A percentile compares a stretch with the other conserved stretches of the same genome.
phyloP scores from a whole-genome alignment of 2,329 filamentous ascomycete genomes.

The Colletotrichum phormii region DNA sequence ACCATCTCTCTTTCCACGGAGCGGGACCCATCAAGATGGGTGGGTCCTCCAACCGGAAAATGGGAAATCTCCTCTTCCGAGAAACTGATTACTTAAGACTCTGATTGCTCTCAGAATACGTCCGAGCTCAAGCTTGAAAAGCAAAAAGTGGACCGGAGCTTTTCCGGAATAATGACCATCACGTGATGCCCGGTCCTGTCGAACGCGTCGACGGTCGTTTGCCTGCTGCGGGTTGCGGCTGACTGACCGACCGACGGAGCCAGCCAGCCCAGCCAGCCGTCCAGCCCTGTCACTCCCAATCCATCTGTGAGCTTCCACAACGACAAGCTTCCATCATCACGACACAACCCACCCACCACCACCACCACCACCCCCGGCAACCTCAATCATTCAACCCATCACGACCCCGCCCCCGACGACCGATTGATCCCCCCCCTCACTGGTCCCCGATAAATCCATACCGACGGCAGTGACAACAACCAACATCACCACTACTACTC shows the following conservation, averaged over 20 bases:
- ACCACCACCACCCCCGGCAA: conserved; percentile 6
- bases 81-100: neutral
- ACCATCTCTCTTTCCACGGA: neutral
- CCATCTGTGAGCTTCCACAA: conserved; percentile 33
- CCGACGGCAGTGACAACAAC: neutral
- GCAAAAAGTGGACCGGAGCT: neutral
- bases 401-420: conserved; percentile 19
- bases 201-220: conserved; percentile 39
- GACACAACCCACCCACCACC: neutral
- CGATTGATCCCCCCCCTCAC: conserved; percentile 18
- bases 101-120: neutral
- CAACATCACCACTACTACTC: neutral
- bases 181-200: conserved; percentile 9
- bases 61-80: neutral
- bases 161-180: conserved; percentile 5
- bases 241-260: conserved; percentile 29
- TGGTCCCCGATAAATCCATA: neutral
- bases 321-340: conserved; percentile 37
- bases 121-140: conserved; percentile 8
- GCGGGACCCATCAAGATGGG: neutral
- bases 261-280: conserved; percentile 22
- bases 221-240: conserved; percentile 37
- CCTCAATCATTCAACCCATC: conserved; percentile 27
- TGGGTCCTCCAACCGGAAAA: neutral
- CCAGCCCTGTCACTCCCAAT: conserved; percentile 35